phyloP scores from a whole-genome alignment of 2,329 filamentous ascomycete species.

The Hypocrella siamensis region DNA sequence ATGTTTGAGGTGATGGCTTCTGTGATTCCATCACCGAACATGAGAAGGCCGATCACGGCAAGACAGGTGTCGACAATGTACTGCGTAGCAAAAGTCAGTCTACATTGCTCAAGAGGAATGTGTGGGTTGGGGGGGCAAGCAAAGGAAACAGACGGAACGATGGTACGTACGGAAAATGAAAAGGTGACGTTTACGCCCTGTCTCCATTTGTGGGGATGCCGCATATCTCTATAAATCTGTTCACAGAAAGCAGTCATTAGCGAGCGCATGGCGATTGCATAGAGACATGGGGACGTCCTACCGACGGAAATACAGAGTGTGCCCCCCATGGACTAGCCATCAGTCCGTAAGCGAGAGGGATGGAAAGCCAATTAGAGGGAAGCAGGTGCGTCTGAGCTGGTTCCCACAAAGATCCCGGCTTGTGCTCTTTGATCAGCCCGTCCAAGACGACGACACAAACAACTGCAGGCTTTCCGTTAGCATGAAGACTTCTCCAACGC shows the following conservation, averaged over 20 bases:
- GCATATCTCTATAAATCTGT: conserved; percentile 48
- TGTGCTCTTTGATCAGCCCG: conserved; percentile 65
- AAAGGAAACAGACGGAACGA: too few relatives aligned
- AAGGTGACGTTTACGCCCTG: conserved; percentile 68
- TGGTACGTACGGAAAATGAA: conserved; percentile 50
- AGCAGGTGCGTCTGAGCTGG: conserved; percentile 70
- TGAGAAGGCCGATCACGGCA: conserved; percentile 71
- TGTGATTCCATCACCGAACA: conserved; percentile 83
- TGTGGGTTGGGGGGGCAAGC: not conserved
- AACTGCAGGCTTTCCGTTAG: conserved; percentile 35
- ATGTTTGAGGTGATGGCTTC: conserved; percentile 91
- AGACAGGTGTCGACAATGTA: conserved; percentile 70
- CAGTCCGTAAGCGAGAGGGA: conserved; percentile 79
- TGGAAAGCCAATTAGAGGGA: conserved; percentile 69
- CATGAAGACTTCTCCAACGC: not conserved
- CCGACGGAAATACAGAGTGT: conserved; percentile 65
- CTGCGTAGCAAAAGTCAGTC: conserved; percentile 17
- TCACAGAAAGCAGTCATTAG: not conserved
- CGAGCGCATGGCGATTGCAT: not conserved
- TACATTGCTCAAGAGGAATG: not conserved
- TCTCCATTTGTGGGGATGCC: conserved; percentile 66
- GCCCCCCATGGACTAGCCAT: conserved; percentile 64
- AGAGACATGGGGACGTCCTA: conserved; percentile 12
- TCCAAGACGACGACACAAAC: conserved; percentile 72
- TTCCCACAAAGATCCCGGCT: conserved; percentile 69